A percentile compares a stretch with the other conserved stretches of the same genome.
Evolutionary conservation across 2,329 filamentous ascomycete species (phyloP).

Genomic region (Pseudogymnoascus sp.): DNA sequence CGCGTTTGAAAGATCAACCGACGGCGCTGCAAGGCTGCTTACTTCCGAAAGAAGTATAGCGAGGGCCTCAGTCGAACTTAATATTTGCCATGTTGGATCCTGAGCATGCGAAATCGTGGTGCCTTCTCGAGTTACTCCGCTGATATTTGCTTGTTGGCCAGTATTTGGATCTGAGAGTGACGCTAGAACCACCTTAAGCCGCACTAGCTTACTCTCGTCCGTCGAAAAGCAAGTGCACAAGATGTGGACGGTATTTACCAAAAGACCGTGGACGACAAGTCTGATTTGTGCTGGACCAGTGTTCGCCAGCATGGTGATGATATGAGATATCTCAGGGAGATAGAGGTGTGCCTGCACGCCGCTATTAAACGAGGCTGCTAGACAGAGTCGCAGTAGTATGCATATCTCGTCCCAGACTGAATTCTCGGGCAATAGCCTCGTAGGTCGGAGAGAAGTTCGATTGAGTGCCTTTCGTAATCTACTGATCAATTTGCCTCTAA

Average conservation of each 20-base stretch:
- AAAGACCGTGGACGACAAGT: conserved; percentile 51
- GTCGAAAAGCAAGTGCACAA: conserved; percentile 58
- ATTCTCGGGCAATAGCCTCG: conserved; percentile 57
- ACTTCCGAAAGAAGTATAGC: conserved; percentile 56
- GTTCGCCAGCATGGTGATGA: conserved; percentile 63
- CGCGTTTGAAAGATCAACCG: conserved; percentile 56
- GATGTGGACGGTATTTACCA: conserved; percentile 61
- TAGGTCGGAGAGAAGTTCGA: conserved; percentile 58
- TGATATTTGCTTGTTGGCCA: conserved; percentile 47
- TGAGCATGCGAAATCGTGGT: conserved; percentile 37
- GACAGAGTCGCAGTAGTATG: conserved; percentile 56
- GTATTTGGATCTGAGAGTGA: conserved; percentile 51
- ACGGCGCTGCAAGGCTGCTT: conserved; percentile 54
- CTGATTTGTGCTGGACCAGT: conserved; percentile 51
- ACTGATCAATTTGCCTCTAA: conserved; percentile 57
- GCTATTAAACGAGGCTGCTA: conserved; percentile 60
- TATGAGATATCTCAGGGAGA: conserved; percentile 60
- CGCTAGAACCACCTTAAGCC: conserved; percentile 46
- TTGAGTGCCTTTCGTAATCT: conserved; percentile 60
- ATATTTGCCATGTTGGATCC: conserved; percentile 32
- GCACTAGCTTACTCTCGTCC: conserved; percentile 42
- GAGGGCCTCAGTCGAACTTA: conserved; percentile 49
- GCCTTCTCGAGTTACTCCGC: conserved; percentile 36
- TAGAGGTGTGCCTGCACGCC: conserved; percentile 60
- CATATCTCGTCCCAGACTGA: conserved; percentile 63